These are phyloP conservation scores for Penicillium chermesinum DNA, from an alignment of 495 filamentous ascomycete genomes.

Conservation along the genomic window DNA sequence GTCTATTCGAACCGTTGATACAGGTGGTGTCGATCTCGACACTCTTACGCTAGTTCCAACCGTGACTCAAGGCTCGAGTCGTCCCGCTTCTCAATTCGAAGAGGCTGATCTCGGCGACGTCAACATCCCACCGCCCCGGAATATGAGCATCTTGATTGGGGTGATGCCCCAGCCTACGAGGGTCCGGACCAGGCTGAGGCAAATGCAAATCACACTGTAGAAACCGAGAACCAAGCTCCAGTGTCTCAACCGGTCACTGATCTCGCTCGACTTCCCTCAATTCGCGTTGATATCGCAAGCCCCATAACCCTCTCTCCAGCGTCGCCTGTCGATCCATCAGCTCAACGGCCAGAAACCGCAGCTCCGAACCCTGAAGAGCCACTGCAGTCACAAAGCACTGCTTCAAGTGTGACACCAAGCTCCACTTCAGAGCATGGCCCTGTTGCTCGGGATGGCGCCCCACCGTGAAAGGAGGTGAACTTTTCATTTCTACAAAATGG, in stretches of 20 bases:
- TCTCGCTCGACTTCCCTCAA: conserved; percentile 27
- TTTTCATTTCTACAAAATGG: not conserved
- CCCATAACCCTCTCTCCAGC: conserved; percentile 29
- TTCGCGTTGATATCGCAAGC: conserved; percentile 37
- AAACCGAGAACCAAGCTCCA: too few species aligned
- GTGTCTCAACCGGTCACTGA: not conserved
- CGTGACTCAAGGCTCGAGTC: conserved; percentile 20
- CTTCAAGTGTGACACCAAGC: conserved; percentile 6
- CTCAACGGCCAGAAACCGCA: conserved; percentile 3
- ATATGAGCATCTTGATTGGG: conserved; percentile 46
- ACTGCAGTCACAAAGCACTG: not conserved
- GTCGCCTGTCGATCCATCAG: conserved; percentile 20
- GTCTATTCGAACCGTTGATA: conserved; percentile 27
- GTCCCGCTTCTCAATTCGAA: conserved; percentile 19
- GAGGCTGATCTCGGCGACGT: conserved; percentile 35
- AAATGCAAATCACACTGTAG: conserved; percentile 11
- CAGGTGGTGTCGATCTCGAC: conserved; percentile 26
- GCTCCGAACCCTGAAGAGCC: conserved; percentile 8
- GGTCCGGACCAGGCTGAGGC: conserved; percentile 14
- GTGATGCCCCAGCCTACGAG: conserved; percentile 44
- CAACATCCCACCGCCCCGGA: conserved; percentile 39
- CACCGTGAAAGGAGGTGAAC: too few species aligned
- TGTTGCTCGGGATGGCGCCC: conserved; percentile 3
- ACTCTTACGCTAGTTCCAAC: conserved; percentile 19
- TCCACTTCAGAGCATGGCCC: conserved; percentile 1